Evolutionary conservation across 2,329 filamentous ascomycete genomes (phyloP).

Genomic region (Fusarium globosum): DNA sequence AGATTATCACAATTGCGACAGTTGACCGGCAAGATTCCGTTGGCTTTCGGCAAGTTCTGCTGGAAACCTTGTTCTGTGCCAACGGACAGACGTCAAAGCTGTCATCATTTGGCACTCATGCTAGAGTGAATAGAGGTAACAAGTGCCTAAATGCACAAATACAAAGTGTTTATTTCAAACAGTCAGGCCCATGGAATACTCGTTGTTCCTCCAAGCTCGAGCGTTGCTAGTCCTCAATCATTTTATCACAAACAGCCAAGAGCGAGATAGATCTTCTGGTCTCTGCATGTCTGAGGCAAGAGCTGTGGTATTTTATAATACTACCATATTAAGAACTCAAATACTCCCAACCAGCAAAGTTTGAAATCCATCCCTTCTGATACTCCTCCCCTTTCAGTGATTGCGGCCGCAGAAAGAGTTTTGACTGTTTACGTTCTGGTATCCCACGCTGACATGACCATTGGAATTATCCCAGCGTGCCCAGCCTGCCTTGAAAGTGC

Average conservation of each 20-base stretch:
- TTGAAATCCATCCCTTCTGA: no score
- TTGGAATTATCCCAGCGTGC: neutral
- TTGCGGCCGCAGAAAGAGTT: neutral
- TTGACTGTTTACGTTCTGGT: neutral
- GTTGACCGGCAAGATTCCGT: no score
- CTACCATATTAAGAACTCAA: neutral
- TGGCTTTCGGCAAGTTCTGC: no score
- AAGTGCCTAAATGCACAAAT: neutral
- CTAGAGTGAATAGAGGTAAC: neutral
- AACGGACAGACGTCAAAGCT: neutral
- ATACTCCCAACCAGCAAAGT: neutral
- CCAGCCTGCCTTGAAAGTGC: neutral
- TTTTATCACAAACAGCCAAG: neutral
- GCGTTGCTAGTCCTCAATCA: neutral
- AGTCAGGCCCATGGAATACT: neutral
- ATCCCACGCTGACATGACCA: neutral
- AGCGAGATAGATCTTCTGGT: neutral
- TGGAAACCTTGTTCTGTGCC: neutral
- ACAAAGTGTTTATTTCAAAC: neutral
- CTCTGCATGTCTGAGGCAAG: no score
- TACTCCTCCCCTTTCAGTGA: neutral
- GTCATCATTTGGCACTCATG: neutral
- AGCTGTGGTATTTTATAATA: neutral
- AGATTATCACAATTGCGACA: neutral
- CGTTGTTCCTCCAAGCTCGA: neutral